phyloP scores from a whole-genome alignment of 2,329 filamentous ascomycete species.

The Aspergillus spinulosporus region DNA sequence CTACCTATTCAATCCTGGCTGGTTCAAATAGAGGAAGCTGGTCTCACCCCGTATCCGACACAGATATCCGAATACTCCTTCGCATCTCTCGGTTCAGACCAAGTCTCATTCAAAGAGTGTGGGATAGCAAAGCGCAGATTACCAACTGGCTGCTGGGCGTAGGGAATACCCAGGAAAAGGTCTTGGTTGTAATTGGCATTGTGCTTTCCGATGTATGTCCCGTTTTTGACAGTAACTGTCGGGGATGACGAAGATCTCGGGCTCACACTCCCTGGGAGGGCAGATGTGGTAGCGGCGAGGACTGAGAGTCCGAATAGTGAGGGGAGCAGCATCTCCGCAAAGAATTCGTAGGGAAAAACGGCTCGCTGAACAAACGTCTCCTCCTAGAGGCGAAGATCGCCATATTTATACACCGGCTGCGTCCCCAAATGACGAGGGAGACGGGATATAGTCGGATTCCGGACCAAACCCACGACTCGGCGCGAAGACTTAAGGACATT shows the following conservation, averaged over 20 bases:
- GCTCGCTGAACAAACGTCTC: not conserved
- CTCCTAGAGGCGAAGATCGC: not conserved
- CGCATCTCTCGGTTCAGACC: constrained; percentile 45
- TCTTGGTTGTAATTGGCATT: constrained; percentile 50
- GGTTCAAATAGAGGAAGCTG: not conserved
- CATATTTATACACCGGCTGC: not conserved
- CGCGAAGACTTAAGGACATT: not conserved
- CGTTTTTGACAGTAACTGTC: constrained; percentile 44
- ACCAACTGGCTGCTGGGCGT: constrained; percentile 56
- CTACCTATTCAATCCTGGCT: too few relatives aligned
- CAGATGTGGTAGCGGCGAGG: constrained; percentile 5
- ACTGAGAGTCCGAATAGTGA: not conserved
- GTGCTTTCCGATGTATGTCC: constrained; percentile 50
- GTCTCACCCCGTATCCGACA: constrained; percentile 52
- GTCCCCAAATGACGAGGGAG: not conserved
- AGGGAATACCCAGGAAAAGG: constrained; percentile 58
- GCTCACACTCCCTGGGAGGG: constrained; percentile 9
- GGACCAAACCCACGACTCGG: not conserved
- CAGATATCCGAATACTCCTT: constrained; percentile 50
- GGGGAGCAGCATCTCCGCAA: not conserved
- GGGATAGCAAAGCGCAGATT: constrained; percentile 56
- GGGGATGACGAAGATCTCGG: constrained; percentile 29
- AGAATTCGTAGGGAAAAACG: not conserved
- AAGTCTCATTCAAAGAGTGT: constrained; percentile 50
- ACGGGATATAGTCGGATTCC: not conserved